These are phyloP conservation scores for Thelonectria discophora DNA, from an alignment of 2,329 filamentous ascomycete species.

Conservation along the genomic window DNA sequence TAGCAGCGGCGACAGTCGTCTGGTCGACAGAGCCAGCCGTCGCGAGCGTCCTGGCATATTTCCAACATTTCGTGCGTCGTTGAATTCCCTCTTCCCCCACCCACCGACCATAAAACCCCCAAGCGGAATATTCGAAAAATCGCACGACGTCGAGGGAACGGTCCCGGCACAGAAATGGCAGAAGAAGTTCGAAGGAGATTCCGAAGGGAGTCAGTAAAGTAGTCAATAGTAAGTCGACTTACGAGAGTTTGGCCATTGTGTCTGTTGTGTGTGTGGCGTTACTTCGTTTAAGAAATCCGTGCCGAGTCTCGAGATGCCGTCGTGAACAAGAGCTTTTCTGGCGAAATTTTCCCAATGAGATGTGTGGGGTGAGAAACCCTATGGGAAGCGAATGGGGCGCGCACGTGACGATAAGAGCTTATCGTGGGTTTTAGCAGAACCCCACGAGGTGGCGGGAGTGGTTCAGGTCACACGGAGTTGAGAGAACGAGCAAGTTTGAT, in stretches of 20 bases:
- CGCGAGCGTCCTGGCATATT: conserved; percentile 10
- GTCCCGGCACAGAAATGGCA: conserved; percentile 26
- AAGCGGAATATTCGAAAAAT: conserved; percentile 1
- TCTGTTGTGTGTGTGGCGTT: conserved; percentile 56
- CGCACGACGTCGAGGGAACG: conserved; percentile 12
- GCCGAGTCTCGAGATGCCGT: conserved; percentile 50
- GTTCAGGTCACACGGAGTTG: no score
- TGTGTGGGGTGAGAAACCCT: conserved; percentile 55
- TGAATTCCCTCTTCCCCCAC: conserved; percentile 21
- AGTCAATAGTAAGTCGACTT: conserved; percentile 50
- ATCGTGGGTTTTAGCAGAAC: conserved; percentile 24
- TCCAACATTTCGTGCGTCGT: conserved; percentile 24
- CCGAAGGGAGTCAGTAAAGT: background rate
- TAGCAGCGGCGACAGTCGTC: background rate
- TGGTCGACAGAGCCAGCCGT: conserved; percentile 5
- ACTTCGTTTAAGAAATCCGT: conserved; percentile 49
- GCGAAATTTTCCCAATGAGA: conserved; percentile 46
- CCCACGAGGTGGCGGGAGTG: background rate
- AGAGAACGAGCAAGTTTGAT: no score
- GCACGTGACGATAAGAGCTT: conserved; percentile 48
- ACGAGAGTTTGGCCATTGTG: conserved; percentile 72
- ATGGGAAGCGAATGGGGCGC: conserved; percentile 44
- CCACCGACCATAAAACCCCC: conserved; percentile 14
- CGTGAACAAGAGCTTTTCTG: conserved; percentile 48
- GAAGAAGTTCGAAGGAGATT: conserved; percentile 23